Percentiles rank a stretch among this genome's conserved stretches.
Conservation (phyloP, 352 stramenopile genomes). For the Phytophthora palmivora region DNA sequence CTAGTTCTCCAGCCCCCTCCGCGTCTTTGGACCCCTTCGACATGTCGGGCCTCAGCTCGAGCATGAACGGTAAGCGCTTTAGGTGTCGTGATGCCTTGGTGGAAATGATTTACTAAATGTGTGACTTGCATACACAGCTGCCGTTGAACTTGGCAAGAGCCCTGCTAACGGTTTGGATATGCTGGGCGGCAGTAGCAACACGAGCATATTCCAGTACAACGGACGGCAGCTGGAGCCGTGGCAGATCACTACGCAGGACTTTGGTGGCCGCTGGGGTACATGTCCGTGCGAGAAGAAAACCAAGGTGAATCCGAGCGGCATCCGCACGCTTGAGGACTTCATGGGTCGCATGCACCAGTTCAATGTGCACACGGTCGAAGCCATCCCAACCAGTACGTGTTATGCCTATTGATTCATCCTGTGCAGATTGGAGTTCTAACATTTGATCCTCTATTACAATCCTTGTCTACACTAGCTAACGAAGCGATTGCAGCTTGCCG, state of each 20-base stretch:
- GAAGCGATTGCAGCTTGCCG: constrained; percentile 87
- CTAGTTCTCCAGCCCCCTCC: constrained; percentile 36
- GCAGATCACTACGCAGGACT: constrained; percentile 90
- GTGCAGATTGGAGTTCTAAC: constrained; percentile 19
- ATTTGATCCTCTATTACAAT: constrained; percentile 1
- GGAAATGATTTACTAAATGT: constrained; percentile 5
- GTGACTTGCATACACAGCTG: constrained; percentile 28
- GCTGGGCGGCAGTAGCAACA: constrained; percentile 40
- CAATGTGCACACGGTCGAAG: constrained; percentile 84
- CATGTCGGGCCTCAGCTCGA: constrained; percentile 70
- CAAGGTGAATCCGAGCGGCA: constrained; percentile 82
- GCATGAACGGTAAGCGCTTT: constrained; percentile 65
- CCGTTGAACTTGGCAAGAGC: constrained; percentile 55
- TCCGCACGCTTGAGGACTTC: constrained; percentile 87
- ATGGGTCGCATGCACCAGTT: constrained; percentile 81
- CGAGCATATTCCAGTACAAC: constrained; percentile 80
- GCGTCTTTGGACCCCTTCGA: constrained; percentile 76
- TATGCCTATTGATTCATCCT: constrained; percentile 6
- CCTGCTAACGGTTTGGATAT: constrained; percentile 38
- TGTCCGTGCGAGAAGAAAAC: constrained; percentile 87
- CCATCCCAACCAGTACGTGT: constrained; percentile 85
- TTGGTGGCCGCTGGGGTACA: constrained; percentile 83
- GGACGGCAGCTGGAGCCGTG: constrained; percentile 79
- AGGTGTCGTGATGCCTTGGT: neutral
- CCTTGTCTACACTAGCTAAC: constrained; percentile 57